These are phyloP conservation scores for Blepharisma japonicum DNA, from an alignment of 73 alveolate genomes.

Conservation along the genomic window DNA sequence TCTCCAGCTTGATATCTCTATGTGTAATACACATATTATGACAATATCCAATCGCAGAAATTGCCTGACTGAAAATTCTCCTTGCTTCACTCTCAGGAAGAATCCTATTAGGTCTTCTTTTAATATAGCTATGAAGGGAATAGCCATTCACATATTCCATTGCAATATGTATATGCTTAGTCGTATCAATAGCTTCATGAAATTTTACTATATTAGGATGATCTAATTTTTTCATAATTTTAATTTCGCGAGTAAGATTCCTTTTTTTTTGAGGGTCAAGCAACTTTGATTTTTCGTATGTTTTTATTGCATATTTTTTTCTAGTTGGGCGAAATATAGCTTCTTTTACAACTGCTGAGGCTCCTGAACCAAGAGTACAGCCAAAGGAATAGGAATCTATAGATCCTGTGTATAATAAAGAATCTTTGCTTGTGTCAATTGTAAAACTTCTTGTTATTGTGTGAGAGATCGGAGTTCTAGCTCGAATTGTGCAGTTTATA, in stretches of 20 bases:
- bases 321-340: neutral
- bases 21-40: slow-evolving; percentile 63
- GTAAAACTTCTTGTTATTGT: too few species aligned
- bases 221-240: slow-evolving; percentile 56
- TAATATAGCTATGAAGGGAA: slow-evolving; percentile 42
- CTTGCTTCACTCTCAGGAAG: slow-evolving; percentile 61
- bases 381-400: slow-evolving; percentile 17
- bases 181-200: slow-evolving; percentile 70
- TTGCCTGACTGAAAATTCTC: slow-evolving; percentile 49
- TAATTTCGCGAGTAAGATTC: slow-evolving; percentile 22
- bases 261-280: slow-evolving; percentile 25
- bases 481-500: too few species aligned
- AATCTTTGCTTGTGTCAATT: too few species aligned
- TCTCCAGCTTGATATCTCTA: slow-evolving; percentile 77
- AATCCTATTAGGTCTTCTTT: slow-evolving; percentile 43
- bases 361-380: slow-evolving; percentile 12
- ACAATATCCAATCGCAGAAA: slow-evolving; percentile 56
- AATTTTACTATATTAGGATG: slow-evolving; percentile 73
- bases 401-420: too few species aligned
- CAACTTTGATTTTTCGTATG: slow-evolving; percentile 21
- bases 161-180: slow-evolving; percentile 64
- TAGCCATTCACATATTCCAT: slow-evolving; percentile 76
- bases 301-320: slow-evolving; percentile 20
- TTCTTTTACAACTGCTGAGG: slow-evolving; percentile 7
- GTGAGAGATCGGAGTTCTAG: too few species aligned